These are phyloP conservation scores for Triticum urartu DNA, from an alignment of 176 grass and related monocot genomes.

Conservation along the genomic window DNA sequence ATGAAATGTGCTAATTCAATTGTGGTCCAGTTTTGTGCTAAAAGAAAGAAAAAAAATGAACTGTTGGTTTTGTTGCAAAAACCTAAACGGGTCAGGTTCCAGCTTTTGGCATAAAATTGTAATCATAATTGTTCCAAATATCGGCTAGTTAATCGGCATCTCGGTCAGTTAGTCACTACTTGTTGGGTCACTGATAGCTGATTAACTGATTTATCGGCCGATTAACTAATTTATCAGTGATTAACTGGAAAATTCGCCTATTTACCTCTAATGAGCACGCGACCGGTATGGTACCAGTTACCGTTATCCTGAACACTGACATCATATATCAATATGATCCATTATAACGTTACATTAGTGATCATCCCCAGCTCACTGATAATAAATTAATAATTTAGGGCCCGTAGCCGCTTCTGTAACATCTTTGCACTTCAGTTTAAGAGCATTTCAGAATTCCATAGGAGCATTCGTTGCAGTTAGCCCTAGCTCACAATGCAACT, in stretches of 20 bases:
- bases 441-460: constrained; percentile 21
- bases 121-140: neutral
- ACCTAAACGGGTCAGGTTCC: neutral
- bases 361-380: neutral
- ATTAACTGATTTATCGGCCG: too few relatives aligned
- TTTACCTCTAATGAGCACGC: too few relatives aligned
- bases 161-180: too few relatives aligned
- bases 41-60: neutral
- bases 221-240: too few relatives aligned
- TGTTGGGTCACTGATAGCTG: too few relatives aligned
- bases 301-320: too few relatives aligned
- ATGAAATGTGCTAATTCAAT: neutral
- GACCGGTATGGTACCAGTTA: too few relatives aligned
- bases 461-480: constrained; percentile 5
- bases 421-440: constrained; percentile 24
- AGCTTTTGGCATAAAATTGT: neutral
- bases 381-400: constrained; percentile 16
- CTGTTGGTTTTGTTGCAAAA: neutral
- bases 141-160: too few relatives aligned
- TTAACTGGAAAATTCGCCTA: too few relatives aligned
- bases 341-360: neutral
- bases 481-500: neutral
- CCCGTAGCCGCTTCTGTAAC: neutral
- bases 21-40: neutral
- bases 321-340: neutral